Conservation (phyloP, 208 protist genomes). For the Novymonas esmeraldas region DNA sequence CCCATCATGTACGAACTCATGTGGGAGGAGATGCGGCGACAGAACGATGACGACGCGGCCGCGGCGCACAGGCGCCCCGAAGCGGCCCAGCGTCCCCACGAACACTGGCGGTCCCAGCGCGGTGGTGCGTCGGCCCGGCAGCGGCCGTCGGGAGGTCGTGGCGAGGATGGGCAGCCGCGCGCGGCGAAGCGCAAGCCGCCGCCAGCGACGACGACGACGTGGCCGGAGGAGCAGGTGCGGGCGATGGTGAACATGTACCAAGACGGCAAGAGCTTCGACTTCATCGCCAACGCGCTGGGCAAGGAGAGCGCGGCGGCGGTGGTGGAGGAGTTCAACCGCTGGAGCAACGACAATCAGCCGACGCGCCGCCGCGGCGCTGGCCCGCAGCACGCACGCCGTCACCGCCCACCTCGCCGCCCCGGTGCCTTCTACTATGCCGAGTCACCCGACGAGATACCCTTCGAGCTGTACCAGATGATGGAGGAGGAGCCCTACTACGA, state of each 20-base stretch:
- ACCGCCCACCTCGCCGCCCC: conserved; percentile 8
- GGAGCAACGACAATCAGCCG: conserved; percentile 64
- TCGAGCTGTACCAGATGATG: conserved; percentile 55
- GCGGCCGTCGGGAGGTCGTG: conserved; percentile 2
- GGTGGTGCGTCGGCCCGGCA: conserved; percentile 10
- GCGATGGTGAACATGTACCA: conserved; percentile 92
- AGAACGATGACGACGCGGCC: conserved; percentile 56
- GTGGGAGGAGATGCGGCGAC: conserved; percentile 90
- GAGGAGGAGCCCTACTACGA: conserved; percentile 43
- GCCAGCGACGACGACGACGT: conserved; percentile 56
- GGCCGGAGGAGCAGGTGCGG: conserved; percentile 70
- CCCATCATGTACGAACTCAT: conserved; percentile 90
- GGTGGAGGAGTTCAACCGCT: conserved; percentile 84
- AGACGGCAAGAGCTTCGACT: conserved; percentile 92
- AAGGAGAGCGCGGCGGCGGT: conserved; percentile 59
- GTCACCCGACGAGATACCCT: conserved; percentile 68
- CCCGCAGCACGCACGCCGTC: conserved; percentile 8
- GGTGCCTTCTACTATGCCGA: conserved; percentile 68
- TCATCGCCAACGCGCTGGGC: conserved; percentile 88
- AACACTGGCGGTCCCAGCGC: conserved; percentile 18
- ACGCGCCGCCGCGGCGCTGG: conserved; percentile 20
- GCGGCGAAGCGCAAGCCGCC: conserved; percentile 11
- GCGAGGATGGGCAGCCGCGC: conserved; percentile 14
- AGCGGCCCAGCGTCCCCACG: conserved; percentile 17
- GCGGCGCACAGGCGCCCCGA: conserved; percentile 22